phyloP scores from a whole-genome alignment of 2,329 filamentous ascomycete genomes.

The Pestalotiopsis sp. region DNA sequence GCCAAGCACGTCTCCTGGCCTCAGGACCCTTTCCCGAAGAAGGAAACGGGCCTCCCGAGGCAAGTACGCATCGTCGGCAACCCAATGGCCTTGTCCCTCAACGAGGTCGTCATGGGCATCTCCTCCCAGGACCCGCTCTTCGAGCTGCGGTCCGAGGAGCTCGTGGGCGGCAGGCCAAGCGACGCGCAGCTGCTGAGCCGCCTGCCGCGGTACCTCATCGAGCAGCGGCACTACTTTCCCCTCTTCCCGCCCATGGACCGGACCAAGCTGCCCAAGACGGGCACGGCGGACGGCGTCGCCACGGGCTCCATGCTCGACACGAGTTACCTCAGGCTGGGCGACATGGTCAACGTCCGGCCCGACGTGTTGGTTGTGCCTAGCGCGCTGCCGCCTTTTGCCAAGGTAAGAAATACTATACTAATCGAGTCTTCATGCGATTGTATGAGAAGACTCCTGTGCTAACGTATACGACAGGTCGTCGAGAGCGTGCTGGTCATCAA shows the following conservation, averaged over 20 bases:
- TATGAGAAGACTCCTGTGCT: conserved; percentile 15
- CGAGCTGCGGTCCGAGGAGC: conserved; percentile 77
- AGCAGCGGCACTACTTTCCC: conserved; percentile 90
- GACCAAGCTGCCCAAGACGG: conserved; percentile 66
- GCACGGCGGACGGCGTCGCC: conserved; percentile 59
- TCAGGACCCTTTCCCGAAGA: conserved; percentile 60
- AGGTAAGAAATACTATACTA: conserved; percentile 72
- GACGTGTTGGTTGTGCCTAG: conserved; percentile 86
- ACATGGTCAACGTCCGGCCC: conserved; percentile 84
- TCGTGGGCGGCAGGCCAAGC: conserved; percentile 57
- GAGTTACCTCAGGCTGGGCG: conserved; percentile 83
- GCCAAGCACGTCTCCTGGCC: conserved; percentile 73
- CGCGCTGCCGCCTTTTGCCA: conserved; percentile 82
- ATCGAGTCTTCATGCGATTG: too few relatives aligned
- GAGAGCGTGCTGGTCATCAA: conserved; percentile 91
- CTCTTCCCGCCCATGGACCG: conserved; percentile 81
- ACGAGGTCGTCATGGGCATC: conserved; percentile 82
- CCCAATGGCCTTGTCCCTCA: conserved; percentile 85
- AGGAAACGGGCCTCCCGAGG: conserved; percentile 79
- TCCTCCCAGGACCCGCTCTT: conserved; percentile 83
- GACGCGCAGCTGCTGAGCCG: conserved; percentile 69
- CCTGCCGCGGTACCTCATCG: conserved; percentile 76
- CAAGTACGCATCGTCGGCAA: conserved; percentile 81
- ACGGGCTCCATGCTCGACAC: conserved; percentile 82
- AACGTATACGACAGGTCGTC: conserved; percentile 65